Evolutionary conservation across 306 rosid species (phyloP), one percentile per base, ranked within the genome.

Genomic region (Oxytropis ochrocephala): DNA sequence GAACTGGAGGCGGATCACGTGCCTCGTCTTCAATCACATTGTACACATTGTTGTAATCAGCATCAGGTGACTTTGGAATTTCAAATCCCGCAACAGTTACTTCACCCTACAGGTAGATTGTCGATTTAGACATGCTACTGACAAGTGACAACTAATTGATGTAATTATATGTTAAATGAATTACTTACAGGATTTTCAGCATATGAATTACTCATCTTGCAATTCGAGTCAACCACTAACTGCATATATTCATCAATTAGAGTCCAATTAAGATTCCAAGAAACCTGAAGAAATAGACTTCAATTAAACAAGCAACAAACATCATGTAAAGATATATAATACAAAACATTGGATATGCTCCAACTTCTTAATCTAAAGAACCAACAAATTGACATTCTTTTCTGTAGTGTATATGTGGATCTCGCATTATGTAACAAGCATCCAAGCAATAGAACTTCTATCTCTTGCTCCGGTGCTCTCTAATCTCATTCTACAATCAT

Each of bases 1-100:
- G 99, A 60, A 75, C 85, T 35, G 70, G 8, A 13, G 97, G 97
- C 10, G 99, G 99, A 78, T 95, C 99, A n/a, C 82, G 85, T 6
- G 92, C 80, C 55, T 91, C 97, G 1, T 95, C 99, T 66, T 91
- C 97, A 60, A 58, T 87, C 59, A 82, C 89, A 2, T 83, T 77
- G 75, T 81, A 91, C n/a, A n/a, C 63, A 18, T 85, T 95, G 75
- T 82, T 84, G 82, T 95, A 95, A 67, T 96, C 82, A 35, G 96
- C 85, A 59, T 91, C 96, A 0, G 99, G 97, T 11, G 99, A 91
- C 35, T 79, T 84, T 1, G 91, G 84, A 47, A 95, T 90, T 80
- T 95, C 99, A 63, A 89, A 95, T 71, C 99, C 99, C 0, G 53
- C 81, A 2, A 89, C 99, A 13, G 89, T 82, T 55, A 81, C 81